phyloP scores from a whole-genome alignment of 2,329 filamentous ascomycete species.

The Epichloe brachyelytri region DNA sequence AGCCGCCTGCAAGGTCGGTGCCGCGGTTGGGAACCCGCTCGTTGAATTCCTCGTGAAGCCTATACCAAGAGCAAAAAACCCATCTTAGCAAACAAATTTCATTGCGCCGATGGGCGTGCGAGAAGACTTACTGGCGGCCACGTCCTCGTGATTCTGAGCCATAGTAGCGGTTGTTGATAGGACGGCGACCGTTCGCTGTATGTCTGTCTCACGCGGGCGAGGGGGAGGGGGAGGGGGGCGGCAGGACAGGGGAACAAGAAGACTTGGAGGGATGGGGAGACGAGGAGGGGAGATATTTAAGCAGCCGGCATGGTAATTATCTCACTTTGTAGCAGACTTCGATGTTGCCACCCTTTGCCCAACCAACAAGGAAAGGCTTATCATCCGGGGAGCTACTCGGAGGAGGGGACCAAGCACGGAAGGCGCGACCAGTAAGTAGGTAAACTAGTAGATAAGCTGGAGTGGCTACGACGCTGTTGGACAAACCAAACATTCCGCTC shows the following conservation, averaged over 20 bases:
- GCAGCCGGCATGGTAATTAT: too few relatives aligned
- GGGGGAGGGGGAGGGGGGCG: background rate
- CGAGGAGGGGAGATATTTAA: background rate
- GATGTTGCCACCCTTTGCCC: too few relatives aligned
- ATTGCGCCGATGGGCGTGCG: background rate
- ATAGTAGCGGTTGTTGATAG: slow-evolving; percentile 9
- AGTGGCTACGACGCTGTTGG: background rate
- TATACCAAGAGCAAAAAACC: slow-evolving; percentile 3
- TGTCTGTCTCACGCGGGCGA: background rate
- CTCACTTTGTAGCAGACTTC: too few relatives aligned
- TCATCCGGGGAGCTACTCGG: background rate
- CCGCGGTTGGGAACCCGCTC: slow-evolving; percentile 13
- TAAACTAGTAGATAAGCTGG: background rate
- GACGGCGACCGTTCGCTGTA: background rate
- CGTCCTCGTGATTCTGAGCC: slow-evolving; percentile 22
- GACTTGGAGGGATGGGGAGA: background rate
- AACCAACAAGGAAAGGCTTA: too few relatives aligned
- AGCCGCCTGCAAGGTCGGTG: slow-evolving; percentile 14
- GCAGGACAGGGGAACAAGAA: background rate
- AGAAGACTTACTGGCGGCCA: slow-evolving; percentile 18
- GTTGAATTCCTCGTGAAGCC: slow-evolving; percentile 17
- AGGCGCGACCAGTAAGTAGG: background rate
- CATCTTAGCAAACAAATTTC: background rate
- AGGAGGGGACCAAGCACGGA: background rate
- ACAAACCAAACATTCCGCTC: too few relatives aligned